A percentile compares a stretch with the other conserved stretches of the same genome.
Conservation (phyloP, 2,329 filamentous ascomycete genomes). For the Curvularia spicifera region DNA sequence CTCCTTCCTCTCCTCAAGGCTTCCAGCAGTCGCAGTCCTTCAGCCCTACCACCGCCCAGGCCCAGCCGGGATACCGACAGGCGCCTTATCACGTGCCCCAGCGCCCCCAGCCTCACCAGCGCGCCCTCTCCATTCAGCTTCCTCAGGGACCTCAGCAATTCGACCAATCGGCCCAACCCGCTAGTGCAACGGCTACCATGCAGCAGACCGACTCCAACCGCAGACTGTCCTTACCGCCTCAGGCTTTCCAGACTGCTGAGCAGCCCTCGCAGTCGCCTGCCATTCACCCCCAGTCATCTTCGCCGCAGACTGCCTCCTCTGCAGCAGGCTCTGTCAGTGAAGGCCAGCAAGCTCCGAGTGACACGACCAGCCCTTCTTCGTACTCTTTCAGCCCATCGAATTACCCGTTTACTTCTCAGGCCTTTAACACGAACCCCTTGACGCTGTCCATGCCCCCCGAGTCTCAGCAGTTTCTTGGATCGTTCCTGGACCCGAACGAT, state of each 20-base stretch:
- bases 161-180: conserved; percentile 33
- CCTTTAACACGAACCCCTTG: conserved; percentile 53
- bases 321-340: conserved; percentile 29
- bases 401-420: conserved; percentile 38
- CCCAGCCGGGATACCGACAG: conserved; percentile 48
- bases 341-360: conserved; percentile 31
- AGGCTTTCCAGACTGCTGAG: conserved; percentile 29
- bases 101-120: conserved; percentile 48
- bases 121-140: conserved; percentile 55
- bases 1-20: conserved; percentile 35
- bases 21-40: conserved; percentile 29
- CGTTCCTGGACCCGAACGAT: conserved; percentile 54
- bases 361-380: conserved; percentile 29
- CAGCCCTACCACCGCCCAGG: conserved; percentile 32
- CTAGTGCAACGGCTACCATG: conserved; percentile 26
- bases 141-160: conserved; percentile 46
- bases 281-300: conserved; percentile 24
- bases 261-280: conserved; percentile 31
- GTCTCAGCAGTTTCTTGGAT: conserved; percentile 60
- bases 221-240: conserved; percentile 54
- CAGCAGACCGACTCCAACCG: conserved; percentile 41
- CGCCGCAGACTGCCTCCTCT: conserved; percentile 35
- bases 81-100: conserved; percentile 56
- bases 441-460: conserved; percentile 60
- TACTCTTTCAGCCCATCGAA: conserved; percentile 29